phyloP scores from a whole-genome alignment of 2,329 filamentous ascomycete genomes.

The Penicillium italicum region DNA sequence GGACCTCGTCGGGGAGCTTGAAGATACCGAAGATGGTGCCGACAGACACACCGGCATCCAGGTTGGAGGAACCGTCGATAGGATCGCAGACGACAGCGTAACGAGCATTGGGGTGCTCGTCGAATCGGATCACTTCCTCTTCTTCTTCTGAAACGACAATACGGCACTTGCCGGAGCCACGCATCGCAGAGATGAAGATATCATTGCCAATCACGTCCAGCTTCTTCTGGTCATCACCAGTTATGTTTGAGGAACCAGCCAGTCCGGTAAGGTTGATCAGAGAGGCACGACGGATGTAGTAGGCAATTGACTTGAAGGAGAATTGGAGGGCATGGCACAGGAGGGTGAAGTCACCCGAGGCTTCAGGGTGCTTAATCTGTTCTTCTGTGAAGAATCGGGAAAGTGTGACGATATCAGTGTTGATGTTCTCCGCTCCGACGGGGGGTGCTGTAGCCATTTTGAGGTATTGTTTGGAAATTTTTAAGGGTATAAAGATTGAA shows the following conservation, averaged over 20 bases:
- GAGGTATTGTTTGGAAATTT: slow-evolving; percentile 1
- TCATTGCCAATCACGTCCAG: slow-evolving; percentile 99
- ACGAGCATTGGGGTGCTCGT: slow-evolving; percentile 67
- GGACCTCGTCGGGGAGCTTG: slow-evolving; percentile 69
- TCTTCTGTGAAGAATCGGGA: slow-evolving; percentile 96
- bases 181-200: slow-evolving; percentile 94
- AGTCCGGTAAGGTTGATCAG: slow-evolving; percentile 94
- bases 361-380: slow-evolving; percentile 87
- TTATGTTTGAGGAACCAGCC: slow-evolving; percentile 89
- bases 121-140: slow-evolving; percentile 85
- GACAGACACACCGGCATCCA: slow-evolving; percentile 95
- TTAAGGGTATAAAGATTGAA: slow-evolving; percentile 1
- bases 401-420: slow-evolving; percentile 93
- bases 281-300: slow-evolving; percentile 95
- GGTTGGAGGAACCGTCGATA: slow-evolving; percentile 95
- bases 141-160: slow-evolving; percentile 97
- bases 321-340: slow-evolving; percentile 98
- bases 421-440: slow-evolving; percentile 70
- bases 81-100: slow-evolving; percentile 97
- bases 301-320: slow-evolving; percentile 99
- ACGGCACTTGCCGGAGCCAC: slow-evolving; percentile 82
- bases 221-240: slow-evolving; percentile 99
- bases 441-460: slow-evolving; percentile 47
- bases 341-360: slow-evolving; percentile 98
- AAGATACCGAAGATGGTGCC: slow-evolving; percentile 96